Conservation (phyloP, 352 stramenopile genomes). For the Paralagenidium karlingii region DNA sequence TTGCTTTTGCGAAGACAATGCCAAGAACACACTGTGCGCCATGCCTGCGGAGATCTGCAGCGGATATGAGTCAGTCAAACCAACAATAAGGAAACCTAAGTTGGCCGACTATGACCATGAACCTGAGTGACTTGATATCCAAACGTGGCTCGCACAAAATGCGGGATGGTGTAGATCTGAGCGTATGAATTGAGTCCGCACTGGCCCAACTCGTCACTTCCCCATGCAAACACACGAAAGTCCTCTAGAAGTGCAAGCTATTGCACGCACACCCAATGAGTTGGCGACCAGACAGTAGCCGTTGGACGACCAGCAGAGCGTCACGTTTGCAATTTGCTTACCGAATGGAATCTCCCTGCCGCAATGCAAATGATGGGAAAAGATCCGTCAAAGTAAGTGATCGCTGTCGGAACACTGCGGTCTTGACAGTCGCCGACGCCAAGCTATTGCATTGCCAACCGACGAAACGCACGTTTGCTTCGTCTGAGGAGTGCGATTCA, state of each 20-base stretch:
- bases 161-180: conserved; percentile 63
- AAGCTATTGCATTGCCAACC: too few relatives aligned
- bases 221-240: conserved; percentile 48
- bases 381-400: conserved; percentile 43
- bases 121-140: conserved; percentile 40
- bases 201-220: conserved; percentile 59
- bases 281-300: neutral
- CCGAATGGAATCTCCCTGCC: conserved; percentile 40
- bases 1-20: conserved; percentile 17
- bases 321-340: conserved; percentile 19
- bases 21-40: conserved; percentile 36
- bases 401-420: conserved; percentile 15
- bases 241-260: too few relatives aligned
- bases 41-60: conserved; percentile 30
- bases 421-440: conserved; percentile 44
- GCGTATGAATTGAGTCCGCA: conserved; percentile 51
- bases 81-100: too few relatives aligned
- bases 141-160: conserved; percentile 44
- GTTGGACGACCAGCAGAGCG: too few relatives aligned
- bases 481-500: too few relatives aligned
- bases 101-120: neutral
- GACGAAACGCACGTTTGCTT: too few relatives aligned
- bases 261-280: conserved; percentile 1
- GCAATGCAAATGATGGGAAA: conserved; percentile 22
- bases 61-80: too few relatives aligned